Percentiles rank a stretch among this genome's conserved stretches.
Conservation (phyloP, 495 filamentous ascomycete genomes). For the Hapsidospora chrysogenum region DNA sequence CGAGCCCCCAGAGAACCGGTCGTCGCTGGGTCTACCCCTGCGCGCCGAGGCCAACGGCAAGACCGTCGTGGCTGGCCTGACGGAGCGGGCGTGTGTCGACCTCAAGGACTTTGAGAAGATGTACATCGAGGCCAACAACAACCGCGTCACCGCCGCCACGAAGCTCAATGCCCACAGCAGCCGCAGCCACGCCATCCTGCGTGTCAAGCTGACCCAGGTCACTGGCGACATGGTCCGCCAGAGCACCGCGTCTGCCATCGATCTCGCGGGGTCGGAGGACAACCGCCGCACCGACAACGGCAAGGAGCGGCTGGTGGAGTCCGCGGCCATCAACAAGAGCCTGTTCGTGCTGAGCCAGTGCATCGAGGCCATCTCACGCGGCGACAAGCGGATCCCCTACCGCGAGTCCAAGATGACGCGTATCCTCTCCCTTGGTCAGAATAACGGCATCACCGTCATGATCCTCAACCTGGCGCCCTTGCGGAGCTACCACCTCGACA, state of each 20-base stretch:
- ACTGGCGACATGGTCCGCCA: slow-evolving; percentile 53
- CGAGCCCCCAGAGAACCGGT: slow-evolving; percentile 78
- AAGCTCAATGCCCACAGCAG: slow-evolving; percentile 95
- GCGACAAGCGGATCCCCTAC: slow-evolving; percentile 68
- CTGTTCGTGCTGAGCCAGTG: slow-evolving; percentile 91
- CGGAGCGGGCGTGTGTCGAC: slow-evolving; percentile 66
- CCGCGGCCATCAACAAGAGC: slow-evolving; percentile 97
- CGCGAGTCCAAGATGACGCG: slow-evolving; percentile 95
- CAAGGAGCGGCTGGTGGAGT: slow-evolving; percentile 84
- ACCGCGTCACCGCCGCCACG: slow-evolving; percentile 80
- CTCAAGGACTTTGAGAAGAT: slow-evolving; percentile 85
- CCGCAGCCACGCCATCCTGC: slow-evolving; percentile 82
- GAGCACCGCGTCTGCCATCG: slow-evolving; percentile 85
- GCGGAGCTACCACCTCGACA: slow-evolving; percentile 82
- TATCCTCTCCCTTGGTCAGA: slow-evolving; percentile 83
- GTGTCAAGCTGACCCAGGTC: slow-evolving; percentile 69
- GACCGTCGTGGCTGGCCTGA: slow-evolving; percentile 82
- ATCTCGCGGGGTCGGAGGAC: slow-evolving; percentile 92
- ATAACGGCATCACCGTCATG: slow-evolving; percentile 92
- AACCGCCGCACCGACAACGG: slow-evolving; percentile 90
- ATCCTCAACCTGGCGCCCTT: slow-evolving; percentile 84
- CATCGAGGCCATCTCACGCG: slow-evolving; percentile 72
- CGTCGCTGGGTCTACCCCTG: slow-evolving; percentile 65
- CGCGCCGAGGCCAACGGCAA: slow-evolving; percentile 76
- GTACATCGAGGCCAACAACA: slow-evolving; percentile 89